Percentiles rank a stretch among this genome's conserved stretches.
These are phyloP conservation scores for Metarhizium humberi DNA, from an alignment of 2,329 filamentous ascomycete species.

Conservation along the genomic window DNA sequence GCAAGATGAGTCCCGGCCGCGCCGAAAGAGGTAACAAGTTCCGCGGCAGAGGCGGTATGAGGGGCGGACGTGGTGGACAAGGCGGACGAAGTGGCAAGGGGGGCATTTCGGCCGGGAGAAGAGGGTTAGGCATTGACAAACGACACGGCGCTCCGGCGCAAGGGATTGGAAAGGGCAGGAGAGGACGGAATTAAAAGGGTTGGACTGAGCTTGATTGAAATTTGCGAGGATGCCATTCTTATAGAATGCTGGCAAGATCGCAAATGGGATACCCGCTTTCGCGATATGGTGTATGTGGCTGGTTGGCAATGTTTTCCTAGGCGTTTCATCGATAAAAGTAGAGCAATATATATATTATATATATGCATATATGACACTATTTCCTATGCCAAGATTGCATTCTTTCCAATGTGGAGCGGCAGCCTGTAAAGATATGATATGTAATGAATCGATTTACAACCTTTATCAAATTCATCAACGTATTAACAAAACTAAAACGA, in stretches of 20 bases:
- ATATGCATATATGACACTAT: neutral
- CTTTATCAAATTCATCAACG: neutral
- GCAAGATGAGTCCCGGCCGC: conserved; percentile 31
- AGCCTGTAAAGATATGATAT: neutral
- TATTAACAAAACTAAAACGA: neutral
- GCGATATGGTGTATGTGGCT: neutral
- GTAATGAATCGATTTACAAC: neutral
- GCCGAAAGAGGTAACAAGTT: conserved; percentile 17
- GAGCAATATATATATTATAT: neutral
- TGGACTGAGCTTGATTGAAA: neutral
- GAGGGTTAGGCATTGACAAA: conserved; percentile 42
- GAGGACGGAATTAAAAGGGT: conserved; percentile 10
- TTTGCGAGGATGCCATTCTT: neutral
- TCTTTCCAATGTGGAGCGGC: neutral
- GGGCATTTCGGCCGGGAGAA: conserved; percentile 35
- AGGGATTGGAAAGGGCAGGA: conserved; percentile 32
- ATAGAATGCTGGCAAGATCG: neutral
- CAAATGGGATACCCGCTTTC: neutral
- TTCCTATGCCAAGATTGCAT: neutral
- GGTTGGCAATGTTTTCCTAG: neutral
- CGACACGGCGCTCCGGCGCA: conserved; percentile 28
- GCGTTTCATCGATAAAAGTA: neutral
- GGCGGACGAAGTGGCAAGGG: conserved; percentile 36
- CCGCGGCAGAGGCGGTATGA: conserved; percentile 20
- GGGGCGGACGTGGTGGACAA: conserved; percentile 23